Evolutionary conservation across 208 protist species (phyloP).

Genomic region (Leishmania martiniquensis): DNA sequence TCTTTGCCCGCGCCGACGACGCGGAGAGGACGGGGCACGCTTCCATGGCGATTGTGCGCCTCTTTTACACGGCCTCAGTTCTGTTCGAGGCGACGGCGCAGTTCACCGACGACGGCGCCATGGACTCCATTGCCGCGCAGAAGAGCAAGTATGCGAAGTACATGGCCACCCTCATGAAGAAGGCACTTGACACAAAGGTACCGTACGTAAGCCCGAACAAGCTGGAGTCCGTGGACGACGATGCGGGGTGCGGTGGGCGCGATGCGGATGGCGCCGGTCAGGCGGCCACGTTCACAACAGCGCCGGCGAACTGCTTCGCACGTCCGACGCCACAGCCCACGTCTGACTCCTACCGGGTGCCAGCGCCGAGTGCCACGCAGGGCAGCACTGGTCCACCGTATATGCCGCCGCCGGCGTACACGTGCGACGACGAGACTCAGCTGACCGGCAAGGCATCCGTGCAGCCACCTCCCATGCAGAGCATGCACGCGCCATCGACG

Average conservation of each 20-base stretch:
- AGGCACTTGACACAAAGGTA: slow-evolving; percentile 47
- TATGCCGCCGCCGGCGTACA: slow-evolving; percentile 18
- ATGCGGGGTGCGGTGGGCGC: slow-evolving; percentile 1
- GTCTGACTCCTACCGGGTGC: background rate
- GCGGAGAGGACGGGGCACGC: slow-evolving; percentile 60
- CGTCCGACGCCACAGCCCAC: slow-evolving; percentile 2
- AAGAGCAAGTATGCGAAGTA: slow-evolving; percentile 86
- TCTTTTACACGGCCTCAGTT: slow-evolving; percentile 72
- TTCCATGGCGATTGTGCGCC: slow-evolving; percentile 52
- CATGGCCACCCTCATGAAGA: slow-evolving; percentile 76
- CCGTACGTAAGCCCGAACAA: slow-evolving; percentile 68
- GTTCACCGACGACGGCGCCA: slow-evolving; percentile 63
- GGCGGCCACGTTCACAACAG: background rate
- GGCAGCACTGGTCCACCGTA: background rate
- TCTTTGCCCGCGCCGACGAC: slow-evolving; percentile 83
- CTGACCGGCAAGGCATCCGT: background rate
- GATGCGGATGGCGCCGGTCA: background rate
- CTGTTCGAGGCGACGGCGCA: slow-evolving; percentile 84
- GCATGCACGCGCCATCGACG: background rate
- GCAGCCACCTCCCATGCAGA: background rate
- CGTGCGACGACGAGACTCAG: background rate
- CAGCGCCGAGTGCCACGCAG: background rate
- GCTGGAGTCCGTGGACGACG: slow-evolving; percentile 24
- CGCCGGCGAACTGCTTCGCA: slow-evolving; percentile 23
- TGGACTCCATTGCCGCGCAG: slow-evolving; percentile 66